These are phyloP conservation scores for Tephrocybe sp. DNA, from an alignment of 768 basidiomycete species.

Conservation along the genomic window DNA sequence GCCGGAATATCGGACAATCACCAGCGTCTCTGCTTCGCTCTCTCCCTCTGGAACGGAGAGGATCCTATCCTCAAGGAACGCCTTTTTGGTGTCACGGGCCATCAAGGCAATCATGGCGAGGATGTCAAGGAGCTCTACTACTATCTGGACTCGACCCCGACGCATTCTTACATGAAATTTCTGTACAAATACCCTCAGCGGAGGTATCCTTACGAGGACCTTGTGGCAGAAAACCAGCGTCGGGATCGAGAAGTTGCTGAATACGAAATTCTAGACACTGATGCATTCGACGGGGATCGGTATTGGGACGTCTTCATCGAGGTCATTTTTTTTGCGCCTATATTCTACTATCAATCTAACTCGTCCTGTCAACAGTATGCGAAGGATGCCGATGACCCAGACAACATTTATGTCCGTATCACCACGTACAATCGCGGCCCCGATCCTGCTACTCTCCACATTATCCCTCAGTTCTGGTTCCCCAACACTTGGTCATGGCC, in stretches of 20 bases:
- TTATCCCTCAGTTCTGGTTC: constrained; percentile 96
- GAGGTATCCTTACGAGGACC: constrained; percentile 90
- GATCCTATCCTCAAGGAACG: constrained; percentile 97
- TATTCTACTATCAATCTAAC: constrained; percentile 1
- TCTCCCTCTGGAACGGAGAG: constrained; percentile 93
- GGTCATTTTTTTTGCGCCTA: constrained; percentile 45
- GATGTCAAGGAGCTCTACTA: constrained; percentile 99
- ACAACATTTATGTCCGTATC: constrained; percentile 89
- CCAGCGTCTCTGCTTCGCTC: constrained; percentile 86
- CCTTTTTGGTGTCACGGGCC: constrained; percentile 93
- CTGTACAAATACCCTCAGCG: constrained; percentile 98
- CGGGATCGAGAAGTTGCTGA: constrained; percentile 85
- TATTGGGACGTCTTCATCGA: constrained; percentile 99
- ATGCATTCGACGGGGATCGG: constrained; percentile 85
- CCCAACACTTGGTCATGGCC: constrained; percentile 99
- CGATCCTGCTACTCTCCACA: constrained; percentile 89
- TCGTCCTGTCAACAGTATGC: constrained; percentile 68
- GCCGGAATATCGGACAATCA: constrained; percentile 98
- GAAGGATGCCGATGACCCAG: constrained; percentile 90
- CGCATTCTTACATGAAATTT: constrained; percentile 99
- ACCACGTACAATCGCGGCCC: constrained; percentile 97
- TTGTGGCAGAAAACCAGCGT: constrained; percentile 81
- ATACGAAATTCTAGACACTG: constrained; percentile 93
- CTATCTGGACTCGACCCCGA: constrained; percentile 97
- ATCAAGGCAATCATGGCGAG: constrained; percentile 98